phyloP scores from a whole-genome alignment of 148 eudicot genomes.

The Hydrangea macrophylla region DNA sequence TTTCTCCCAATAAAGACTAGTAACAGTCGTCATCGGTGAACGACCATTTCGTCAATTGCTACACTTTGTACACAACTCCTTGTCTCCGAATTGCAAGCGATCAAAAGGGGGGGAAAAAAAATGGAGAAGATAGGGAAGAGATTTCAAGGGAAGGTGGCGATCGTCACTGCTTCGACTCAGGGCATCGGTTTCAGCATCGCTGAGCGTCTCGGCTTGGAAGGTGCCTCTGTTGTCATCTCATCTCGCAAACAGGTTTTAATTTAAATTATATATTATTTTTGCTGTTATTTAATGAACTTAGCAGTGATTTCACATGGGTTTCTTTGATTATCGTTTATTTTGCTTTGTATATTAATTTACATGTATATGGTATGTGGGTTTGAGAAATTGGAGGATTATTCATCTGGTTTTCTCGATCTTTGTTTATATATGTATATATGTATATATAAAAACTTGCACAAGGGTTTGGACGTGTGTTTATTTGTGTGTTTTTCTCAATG shows the following conservation, averaged over 20 bases:
- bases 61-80: no score
- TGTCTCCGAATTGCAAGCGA: not conserved
- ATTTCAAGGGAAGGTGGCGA: constrained; percentile 76
- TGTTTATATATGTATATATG: not conserved
- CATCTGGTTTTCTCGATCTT: not conserved
- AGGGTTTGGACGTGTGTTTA: not conserved
- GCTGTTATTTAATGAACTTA: no score
- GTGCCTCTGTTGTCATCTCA: constrained; percentile 82
- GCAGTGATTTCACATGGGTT: not conserved
- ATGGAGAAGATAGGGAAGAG: constrained; percentile 55
- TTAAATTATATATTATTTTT: no score
- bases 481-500: constrained; percentile 7
- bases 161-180: constrained; percentile 91
- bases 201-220: constrained; percentile 80
- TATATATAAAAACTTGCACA: no score
- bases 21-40: no score
- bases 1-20: no score
- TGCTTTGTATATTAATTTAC: no score
- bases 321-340: not conserved
- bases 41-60: no score
- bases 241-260: constrained; percentile 81
- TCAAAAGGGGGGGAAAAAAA: not conserved
- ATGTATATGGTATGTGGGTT: no score
- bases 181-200: constrained; percentile 93
- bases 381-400: not conserved